These are phyloP conservation scores for Hirschioporus abietinus DNA, from an alignment of 768 basidiomycete genomes.

Conservation along the genomic window DNA sequence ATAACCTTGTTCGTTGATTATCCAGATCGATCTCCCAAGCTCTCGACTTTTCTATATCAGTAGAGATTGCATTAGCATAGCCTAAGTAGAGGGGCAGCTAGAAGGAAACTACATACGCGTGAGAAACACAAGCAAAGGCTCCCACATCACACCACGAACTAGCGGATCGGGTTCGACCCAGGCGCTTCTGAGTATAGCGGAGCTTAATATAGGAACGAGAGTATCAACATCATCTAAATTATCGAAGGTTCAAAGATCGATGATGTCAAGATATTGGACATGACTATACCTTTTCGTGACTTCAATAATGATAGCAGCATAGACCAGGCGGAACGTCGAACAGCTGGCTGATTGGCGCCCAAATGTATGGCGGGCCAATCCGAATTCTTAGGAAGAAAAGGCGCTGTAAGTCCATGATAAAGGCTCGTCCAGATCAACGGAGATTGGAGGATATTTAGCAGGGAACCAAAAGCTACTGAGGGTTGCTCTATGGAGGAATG, in stretches of 20 bases:
- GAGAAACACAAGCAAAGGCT: conserved; percentile 64
- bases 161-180: conserved; percentile 66
- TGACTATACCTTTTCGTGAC: conserved; percentile 37
- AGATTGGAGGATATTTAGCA: conserved; percentile 38
- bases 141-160: conserved; percentile 67
- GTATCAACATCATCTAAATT: conserved; percentile 21
- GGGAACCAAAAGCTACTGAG: conserved; percentile 22
- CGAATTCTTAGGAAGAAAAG: conserved; percentile 30
- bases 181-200: conserved; percentile 58
- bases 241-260: neutral
- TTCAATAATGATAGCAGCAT: conserved; percentile 43
- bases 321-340: conserved; percentile 68
- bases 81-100: neutral
- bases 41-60: neutral
- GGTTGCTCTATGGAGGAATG: neutral
- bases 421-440: conserved; percentile 57
- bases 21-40: conserved; percentile 1
- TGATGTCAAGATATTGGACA: neutral
- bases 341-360: conserved; percentile 62
- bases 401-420: conserved; percentile 36
- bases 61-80: neutral
- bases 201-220: conserved; percentile 44
- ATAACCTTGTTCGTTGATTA: neutral
- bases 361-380: conserved; percentile 31
- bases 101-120: conserved; percentile 42